Conservation (phyloP, 805 yeast genomes). For the Blastobotrys chiropterorum region DNA sequence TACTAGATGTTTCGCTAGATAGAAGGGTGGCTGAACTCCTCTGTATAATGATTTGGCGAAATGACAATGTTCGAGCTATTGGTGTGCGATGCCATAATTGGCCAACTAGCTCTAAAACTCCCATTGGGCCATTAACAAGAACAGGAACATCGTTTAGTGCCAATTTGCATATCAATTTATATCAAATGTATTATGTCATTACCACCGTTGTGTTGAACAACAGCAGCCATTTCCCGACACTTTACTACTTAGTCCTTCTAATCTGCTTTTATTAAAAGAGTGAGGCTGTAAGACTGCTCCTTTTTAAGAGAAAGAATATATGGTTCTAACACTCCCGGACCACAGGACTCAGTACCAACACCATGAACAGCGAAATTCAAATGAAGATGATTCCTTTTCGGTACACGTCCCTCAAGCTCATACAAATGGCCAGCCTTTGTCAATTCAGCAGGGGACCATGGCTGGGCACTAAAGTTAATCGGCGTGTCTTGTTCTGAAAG, state of each 20-base stretch:
- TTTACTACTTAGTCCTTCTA: background rate
- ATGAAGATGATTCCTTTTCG: constrained; percentile 15
- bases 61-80: too few species aligned
- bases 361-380: constrained; percentile 26
- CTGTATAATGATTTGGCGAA: too few species aligned
- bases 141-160: too few species aligned
- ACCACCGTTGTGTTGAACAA: too few species aligned
- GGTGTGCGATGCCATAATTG: too few species aligned
- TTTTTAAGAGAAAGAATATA: constrained; percentile 9
- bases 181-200: too few species aligned
- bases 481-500: constrained; percentile 7
- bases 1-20: too few species aligned
- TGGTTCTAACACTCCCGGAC: constrained; percentile 23
- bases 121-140: too few species aligned
- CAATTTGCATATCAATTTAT: too few species aligned
- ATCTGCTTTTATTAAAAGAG: background rate
- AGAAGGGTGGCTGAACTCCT: too few species aligned
- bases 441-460: constrained; percentile 12
- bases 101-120: too few species aligned
- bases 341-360: constrained; percentile 26
- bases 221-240: too few species aligned
- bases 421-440: constrained; percentile 22
- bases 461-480: constrained; percentile 11
- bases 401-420: constrained; percentile 11
- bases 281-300: background rate